phyloP scores from a whole-genome alignment of 306 rosid genomes.

The Quercus dentata region DNA sequence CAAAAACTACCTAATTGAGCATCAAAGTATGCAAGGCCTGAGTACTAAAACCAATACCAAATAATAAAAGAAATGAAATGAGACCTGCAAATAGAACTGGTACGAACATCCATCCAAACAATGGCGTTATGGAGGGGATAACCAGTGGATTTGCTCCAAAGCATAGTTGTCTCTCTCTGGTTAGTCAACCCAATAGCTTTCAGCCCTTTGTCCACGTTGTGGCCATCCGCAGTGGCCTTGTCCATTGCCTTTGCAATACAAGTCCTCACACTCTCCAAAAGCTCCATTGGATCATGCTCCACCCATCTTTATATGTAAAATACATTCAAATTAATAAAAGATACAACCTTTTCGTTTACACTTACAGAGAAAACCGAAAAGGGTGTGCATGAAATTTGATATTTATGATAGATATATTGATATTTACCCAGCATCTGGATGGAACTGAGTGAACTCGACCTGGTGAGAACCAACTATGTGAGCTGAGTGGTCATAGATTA shows the following conservation, averaged over 20 bases:
- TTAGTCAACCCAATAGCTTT: conserved; percentile 87
- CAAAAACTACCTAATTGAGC: background rate
- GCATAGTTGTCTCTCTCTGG: conserved; percentile 84
- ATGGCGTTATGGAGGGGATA: conserved; percentile 73
- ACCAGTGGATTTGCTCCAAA: conserved; percentile 97
- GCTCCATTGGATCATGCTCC: conserved; percentile 88
- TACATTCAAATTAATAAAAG: too few species aligned
- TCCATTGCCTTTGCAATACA: conserved; percentile 74
- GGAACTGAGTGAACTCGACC: conserved; percentile 86
- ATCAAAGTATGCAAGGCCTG: background rate
- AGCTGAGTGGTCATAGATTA: conserved; percentile 56
- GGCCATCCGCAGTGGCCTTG: conserved; percentile 80
- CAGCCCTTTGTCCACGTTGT: conserved; percentile 63
- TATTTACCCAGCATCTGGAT: conserved; percentile 70
- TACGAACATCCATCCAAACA: conserved; percentile 97
- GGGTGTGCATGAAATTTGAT: background rate
- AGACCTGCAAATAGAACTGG: conserved; percentile 58
- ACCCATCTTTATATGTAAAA: conserved; percentile 58
- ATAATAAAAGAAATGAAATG: background rate
- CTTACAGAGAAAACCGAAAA: background rate
- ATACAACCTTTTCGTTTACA: too few species aligned
- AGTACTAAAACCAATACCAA: background rate
- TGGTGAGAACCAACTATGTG: conserved; percentile 64
- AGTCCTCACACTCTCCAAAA: conserved; percentile 69
- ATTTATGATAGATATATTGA: too few species aligned